Evolutionary conservation across 108 stramenopile species (phyloP), one percentile per base, ranked within the genome.

Genomic region (Skeletonema potamos): DNA sequence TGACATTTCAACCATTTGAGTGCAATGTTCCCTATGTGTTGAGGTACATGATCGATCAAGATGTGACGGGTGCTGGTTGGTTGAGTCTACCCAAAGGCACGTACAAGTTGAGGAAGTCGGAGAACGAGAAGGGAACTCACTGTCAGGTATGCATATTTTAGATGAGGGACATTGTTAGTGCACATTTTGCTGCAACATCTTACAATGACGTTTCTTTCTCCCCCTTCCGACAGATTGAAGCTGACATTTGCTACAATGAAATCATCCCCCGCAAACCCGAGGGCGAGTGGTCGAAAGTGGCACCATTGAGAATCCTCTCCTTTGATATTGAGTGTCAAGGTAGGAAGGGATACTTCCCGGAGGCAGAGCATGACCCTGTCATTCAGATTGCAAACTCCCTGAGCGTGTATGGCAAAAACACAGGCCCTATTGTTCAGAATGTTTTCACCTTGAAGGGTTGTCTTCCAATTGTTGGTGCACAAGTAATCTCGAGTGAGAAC

Each of bases 271-370:
- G 92, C 62, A 85, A 86, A 58, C 80, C 94, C 5, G 96, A 94
- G 76, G 98, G 97, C 28, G 92, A 93, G 75, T 99, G 98, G 98
- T 92, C 85, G 72, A 95, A 92, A 79, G 82, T 99, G 26, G 98
- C 99, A 7, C 98, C 98, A 2, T 77, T 99, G 36, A 97, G 99
- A 27, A 87, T 98, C 57, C 86, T 99, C 20, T 92, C 92, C 11
- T 87, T 97, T 17, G 99, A 99, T 84, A 99, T 99, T 77, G 99
- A 99, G 72, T 99, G 99, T 75, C 89, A 93, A 73, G 98, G 98
- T 26, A 84, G 99, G 20, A 98, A 98, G 81, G 99, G 97, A 27
- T 76, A 94, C 85, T 98, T 98, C 59, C 96, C 97, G 17, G 97
- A 99, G 73, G 96, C 99, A 4, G 95, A 98, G 56, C 82, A 95